Base-by-base conservation (phyloP, 2,329 filamentous ascomycete species). In the Aspergillus quadricinctus region DNA sequence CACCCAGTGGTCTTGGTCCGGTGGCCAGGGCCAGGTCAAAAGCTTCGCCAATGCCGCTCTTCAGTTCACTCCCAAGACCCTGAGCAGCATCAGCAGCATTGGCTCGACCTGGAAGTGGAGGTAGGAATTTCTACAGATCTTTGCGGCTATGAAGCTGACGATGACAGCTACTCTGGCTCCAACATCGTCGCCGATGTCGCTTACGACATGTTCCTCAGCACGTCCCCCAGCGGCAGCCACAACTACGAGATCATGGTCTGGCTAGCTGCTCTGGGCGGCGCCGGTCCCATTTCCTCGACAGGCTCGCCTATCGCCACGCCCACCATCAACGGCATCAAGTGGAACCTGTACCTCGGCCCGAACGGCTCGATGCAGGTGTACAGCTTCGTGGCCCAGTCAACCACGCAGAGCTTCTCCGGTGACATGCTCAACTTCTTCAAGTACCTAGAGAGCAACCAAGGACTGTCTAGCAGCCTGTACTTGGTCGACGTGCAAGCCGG, bases 191-290 rank as follows among this genome's bases (percentile, higher is more conserved):
- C 82, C 52, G 79, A 87, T 64, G 84, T 88, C 17, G 77, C 83
- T 14, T 87, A 85, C 64, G 83, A 87, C 66, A 70, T 87, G 51
- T 87, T 87, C 72, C 83, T 83, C 7, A 66, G 70, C 28, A 75
- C 79, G 45, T 75, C 75, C 19, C 76, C 81, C 1, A 71, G 72
- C 29, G 77, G 75, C 45, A 67, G 61, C 49, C 66, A 77, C n/a
- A 75, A 83, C 63, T 86, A 83, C 65, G 85, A 88, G 71, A 75
- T 88, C 63, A 88, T 88, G 85, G 78, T 88, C 61, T 88, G 85
- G 85, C 75, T 86, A 48, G 80, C 76, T 3, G 81, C 81, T 29
- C 70, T 85, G 48, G 83, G 81, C 27, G 80, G 80, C 51, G 82
- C 81, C 1, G 82, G 83, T 4, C 82, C 83, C 25, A 84, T 87